Percentiles rank a stretch among this genome's conserved stretches.
These are phyloP conservation scores for Begonia masoniana DNA, from an alignment of 306 rosid genomes.

Conservation along the genomic window DNA sequence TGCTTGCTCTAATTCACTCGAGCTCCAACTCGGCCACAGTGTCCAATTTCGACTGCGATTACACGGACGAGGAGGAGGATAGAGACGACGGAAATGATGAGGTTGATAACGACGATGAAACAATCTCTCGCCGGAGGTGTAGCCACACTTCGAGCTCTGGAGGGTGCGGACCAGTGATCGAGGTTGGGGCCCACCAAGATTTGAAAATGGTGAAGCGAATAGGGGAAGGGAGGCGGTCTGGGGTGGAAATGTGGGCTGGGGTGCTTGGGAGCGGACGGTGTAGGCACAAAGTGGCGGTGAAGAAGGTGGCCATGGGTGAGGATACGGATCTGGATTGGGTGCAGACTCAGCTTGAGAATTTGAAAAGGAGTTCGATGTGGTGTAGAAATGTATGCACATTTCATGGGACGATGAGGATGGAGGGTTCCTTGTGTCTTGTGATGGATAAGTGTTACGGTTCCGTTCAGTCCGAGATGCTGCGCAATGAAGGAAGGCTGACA, in stretches of 20 bases:
- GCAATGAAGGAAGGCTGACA: conserved; percentile 89
- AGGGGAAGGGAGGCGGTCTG: conserved; percentile 67
- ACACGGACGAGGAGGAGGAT: conserved; percentile 49
- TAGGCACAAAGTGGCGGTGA: conserved; percentile 69
- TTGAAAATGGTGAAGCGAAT: conserved; percentile 56
- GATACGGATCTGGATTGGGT: conserved; percentile 81
- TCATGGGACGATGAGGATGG: conserved; percentile 72
- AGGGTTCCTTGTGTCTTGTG: conserved; percentile 73
- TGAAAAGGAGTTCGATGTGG: conserved; percentile 96
- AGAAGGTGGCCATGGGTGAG: conserved; percentile 53
- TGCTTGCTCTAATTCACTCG: conserved; percentile 66
- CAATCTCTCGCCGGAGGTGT: conserved; percentile 28
- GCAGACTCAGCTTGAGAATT: conserved; percentile 57
- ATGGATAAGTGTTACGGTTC: conserved; percentile 83
- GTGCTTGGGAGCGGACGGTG: conserved; percentile 52
- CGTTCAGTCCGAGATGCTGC: conserved; percentile 88
- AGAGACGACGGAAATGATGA: conserved; percentile 21
- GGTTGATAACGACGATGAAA: conserved; percentile 24
- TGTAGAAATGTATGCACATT: conserved; percentile 91
- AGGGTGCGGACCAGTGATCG: conserved; percentile 84
- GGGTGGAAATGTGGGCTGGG: conserved; percentile 82
- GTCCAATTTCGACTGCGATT: conserved; percentile 45
- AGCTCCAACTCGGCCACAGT: conserved; percentile 13
- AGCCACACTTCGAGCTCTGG: conserved; percentile 55
- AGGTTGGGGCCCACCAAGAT: conserved; percentile 69